Conservation (phyloP, 2,329 filamentous ascomycete genomes). For the Fusarium sp. region DNA sequence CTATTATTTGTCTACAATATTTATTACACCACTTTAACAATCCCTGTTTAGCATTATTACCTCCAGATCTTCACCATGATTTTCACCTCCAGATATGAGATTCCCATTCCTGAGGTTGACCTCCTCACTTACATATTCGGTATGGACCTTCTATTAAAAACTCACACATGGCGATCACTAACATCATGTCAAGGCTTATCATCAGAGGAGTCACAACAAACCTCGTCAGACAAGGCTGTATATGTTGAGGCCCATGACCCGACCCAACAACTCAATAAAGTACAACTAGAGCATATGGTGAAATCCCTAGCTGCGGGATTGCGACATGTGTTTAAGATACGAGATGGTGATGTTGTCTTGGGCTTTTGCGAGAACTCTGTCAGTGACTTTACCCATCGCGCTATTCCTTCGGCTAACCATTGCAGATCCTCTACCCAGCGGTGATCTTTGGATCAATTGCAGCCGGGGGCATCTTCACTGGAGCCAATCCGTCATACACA, state of each 20-base stretch:
- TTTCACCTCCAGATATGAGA: neutral
- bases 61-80: neutral
- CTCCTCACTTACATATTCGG: neutral
- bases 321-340: neutral
- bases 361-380: constrained; percentile 4
- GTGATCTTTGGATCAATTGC: neutral
- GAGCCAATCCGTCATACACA: neutral
- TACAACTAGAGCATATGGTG: neutral
- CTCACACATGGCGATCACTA: neutral
- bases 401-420: neutral
- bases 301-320: neutral
- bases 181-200: neutral
- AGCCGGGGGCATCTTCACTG: constrained; percentile 3
- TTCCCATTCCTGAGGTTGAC: neutral
- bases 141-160: rapidly evolving
- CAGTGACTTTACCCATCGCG: rapidly evolving
- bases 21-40: rapidly evolving
- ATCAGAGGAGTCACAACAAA: neutral
- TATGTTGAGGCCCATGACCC: neutral
- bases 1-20: rapidly evolving
- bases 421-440: neutral
- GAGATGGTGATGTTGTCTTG: neutral
- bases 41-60: rapidly evolving
- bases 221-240: neutral
- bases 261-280: neutral